These are phyloP conservation scores for Pythium rhizo-oryzae DNA, from an alignment of 352 stramenopile genomes.

Conservation along the genomic window DNA sequence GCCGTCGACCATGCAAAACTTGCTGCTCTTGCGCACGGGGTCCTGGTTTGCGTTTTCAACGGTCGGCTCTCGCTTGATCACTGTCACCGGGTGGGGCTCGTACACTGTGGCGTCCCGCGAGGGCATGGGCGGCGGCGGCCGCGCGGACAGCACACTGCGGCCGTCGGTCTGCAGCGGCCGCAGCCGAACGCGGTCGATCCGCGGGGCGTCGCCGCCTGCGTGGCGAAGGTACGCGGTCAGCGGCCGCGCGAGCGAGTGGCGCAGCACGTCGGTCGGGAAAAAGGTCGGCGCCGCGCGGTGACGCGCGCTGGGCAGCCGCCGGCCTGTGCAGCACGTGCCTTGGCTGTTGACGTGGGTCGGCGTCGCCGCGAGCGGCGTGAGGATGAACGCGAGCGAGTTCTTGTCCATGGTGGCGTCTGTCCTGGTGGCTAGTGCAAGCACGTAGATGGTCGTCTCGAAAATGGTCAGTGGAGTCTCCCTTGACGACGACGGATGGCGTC, in stretches of 20 bases:
- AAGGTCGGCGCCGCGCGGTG: neutral
- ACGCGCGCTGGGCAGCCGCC: neutral
- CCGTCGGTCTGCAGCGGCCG: neutral
- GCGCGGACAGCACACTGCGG: neutral
- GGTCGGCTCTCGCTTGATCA: neutral
- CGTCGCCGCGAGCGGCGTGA: neutral
- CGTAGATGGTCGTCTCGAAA: neutral
- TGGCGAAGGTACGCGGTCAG: conserved; percentile 6
- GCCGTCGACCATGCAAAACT: conserved; percentile 26
- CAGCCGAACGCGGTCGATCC: conserved; percentile 1
- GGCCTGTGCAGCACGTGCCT: neutral
- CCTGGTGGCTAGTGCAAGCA: neutral
- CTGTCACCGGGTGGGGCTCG: no score
- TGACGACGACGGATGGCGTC: no score
- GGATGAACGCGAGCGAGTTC: conserved; percentile 16
- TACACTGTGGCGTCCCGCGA: neutral
- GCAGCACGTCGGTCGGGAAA: neutral
- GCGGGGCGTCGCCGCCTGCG: neutral
- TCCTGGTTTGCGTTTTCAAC: neutral
- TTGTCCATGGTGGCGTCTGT: conserved; percentile 8
- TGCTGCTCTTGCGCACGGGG: conserved; percentile 17
- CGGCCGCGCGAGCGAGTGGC: neutral
- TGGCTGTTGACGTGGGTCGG: neutral
- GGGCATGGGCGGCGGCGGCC: neutral
- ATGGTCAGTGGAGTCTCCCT: no score